Base-by-base conservation (phyloP, 441 rosid species). In the Capsella rubella region DNA sequence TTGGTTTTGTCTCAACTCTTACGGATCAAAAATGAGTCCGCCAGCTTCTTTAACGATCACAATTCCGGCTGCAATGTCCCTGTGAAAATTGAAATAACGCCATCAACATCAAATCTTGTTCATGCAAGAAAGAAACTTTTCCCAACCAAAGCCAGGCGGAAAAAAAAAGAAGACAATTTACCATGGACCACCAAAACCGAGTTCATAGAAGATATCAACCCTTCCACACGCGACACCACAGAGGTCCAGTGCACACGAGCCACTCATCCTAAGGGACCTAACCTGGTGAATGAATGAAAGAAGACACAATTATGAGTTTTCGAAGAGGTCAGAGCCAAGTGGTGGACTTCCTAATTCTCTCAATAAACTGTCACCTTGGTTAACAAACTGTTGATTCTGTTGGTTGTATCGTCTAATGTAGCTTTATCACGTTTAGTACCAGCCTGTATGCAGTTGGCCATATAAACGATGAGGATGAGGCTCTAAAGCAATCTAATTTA, bases 141-240 rank as follows among this genome's bases (percentile, higher is more conserved):
- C 47, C 15, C 0, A n/a, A 43, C 8, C 61, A 27, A 64, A 15
- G 12, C 64, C 62, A 75, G 14, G 46, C 10, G 37, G 13, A 6
- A 51, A 18, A 21, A 32, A 32, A 6, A 31, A 31, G 7, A 31
- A 6, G n/a, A 4, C n/a, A 52, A 3, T 74, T 11, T 84, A 95
- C 99, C 99, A 95, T 73, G 97, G 96, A 72, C 99, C 97, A 27
- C 99, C 99, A 37, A 79, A 95, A 67, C 98, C 98, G 15, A 84
- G 39, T 83, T 85, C 89, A 57, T 91, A 92, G 79, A 95, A 91
- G 70, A 95, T 78, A 79, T 92, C 99, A 55, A 81, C 83, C 78
- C 99, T 86, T 74, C 98, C 96, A 68, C 93, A 89, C 0, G 98
- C 99, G 31, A 95, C 69, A 35, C 95, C 93, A 45, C 99, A 95